These are phyloP conservation scores for Pythium aquatile DNA, from an alignment of 352 stramenopile genomes.

Conservation along the genomic window DNA sequence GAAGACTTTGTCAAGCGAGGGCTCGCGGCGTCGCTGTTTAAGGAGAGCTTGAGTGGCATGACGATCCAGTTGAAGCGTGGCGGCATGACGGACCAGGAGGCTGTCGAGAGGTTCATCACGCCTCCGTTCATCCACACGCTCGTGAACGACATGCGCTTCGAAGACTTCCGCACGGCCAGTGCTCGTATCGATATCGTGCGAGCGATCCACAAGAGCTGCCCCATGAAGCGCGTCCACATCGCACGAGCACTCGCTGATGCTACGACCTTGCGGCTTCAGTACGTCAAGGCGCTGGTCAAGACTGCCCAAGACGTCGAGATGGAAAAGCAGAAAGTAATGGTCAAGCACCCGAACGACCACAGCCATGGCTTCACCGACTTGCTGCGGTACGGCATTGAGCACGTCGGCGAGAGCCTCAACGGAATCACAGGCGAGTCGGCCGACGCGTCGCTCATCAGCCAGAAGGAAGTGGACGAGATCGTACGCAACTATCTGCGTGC, in stretches of 20 bases:
- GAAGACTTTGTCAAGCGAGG: constrained; percentile 84
- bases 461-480: constrained; percentile 46
- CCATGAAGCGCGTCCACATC: constrained; percentile 66
- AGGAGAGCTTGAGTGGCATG: constrained; percentile 45
- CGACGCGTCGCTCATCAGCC: constrained; percentile 21
- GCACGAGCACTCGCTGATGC: constrained; percentile 70
- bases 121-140: constrained; percentile 74
- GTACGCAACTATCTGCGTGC: constrained; percentile 70
- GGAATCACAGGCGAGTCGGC: constrained; percentile 30
- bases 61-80: constrained; percentile 27
- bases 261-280: constrained; percentile 62
- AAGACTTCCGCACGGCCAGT: constrained; percentile 85
- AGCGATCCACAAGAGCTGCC: constrained; percentile 82
- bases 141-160: constrained; percentile 77
- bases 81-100: constrained; percentile 44
- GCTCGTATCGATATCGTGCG: constrained; percentile 77
- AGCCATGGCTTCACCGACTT: constrained; percentile 81
- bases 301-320: constrained; percentile 53
- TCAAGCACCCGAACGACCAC: constrained; percentile 68
- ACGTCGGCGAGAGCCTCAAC: constrained; percentile 55
- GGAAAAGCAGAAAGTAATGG: constrained; percentile 54
- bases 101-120: constrained; percentile 72
- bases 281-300: constrained; percentile 50
- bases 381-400: constrained; percentile 81
- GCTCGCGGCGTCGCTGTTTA: constrained; percentile 73